Evolutionary conservation across 2,329 filamentous ascomycete species (phyloP).

Genomic region (Sclerotinia sclerotiorum): DNA sequence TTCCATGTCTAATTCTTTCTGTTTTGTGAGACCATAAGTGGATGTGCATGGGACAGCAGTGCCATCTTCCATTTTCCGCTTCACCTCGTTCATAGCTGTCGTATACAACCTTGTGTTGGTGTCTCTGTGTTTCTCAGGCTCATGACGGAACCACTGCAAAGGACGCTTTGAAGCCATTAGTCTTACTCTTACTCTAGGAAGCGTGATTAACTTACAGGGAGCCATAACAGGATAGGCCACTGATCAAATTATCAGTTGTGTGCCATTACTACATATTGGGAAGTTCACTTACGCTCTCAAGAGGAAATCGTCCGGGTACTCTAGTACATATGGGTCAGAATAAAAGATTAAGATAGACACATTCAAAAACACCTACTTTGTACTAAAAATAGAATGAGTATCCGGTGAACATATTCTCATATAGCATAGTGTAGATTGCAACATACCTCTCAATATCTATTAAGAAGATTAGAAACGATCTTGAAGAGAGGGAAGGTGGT

Average conservation of each 20-base stretch:
- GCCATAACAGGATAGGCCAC: constrained; percentile 2
- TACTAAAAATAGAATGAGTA: background rate
- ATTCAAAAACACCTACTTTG: constrained; percentile 1
- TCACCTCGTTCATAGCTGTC: constrained; percentile 1
- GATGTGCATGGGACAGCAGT: constrained; percentile 6
- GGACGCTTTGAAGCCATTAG: background rate
- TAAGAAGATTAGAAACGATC: background rate
- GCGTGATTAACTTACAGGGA: background rate
- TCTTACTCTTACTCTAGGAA: background rate
- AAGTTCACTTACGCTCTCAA: background rate
- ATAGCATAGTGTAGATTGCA: background rate
- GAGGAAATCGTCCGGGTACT: background rate
- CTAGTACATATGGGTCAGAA: background rate
- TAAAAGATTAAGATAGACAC: background rate
- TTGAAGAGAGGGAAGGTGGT: background rate
- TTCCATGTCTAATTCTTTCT: constrained; percentile 3
- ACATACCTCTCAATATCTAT: background rate
- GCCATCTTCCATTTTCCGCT: background rate
- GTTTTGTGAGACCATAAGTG: constrained; percentile 6
- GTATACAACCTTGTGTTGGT: background rate
- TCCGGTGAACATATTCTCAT: background rate
- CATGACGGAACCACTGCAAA: constrained; percentile 4
- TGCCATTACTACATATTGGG: background rate
- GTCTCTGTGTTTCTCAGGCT: constrained; percentile 1
- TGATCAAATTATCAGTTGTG: background rate